phyloP scores from a whole-genome alignment of 345 rosid genomes.

The Mangifera indica region DNA sequence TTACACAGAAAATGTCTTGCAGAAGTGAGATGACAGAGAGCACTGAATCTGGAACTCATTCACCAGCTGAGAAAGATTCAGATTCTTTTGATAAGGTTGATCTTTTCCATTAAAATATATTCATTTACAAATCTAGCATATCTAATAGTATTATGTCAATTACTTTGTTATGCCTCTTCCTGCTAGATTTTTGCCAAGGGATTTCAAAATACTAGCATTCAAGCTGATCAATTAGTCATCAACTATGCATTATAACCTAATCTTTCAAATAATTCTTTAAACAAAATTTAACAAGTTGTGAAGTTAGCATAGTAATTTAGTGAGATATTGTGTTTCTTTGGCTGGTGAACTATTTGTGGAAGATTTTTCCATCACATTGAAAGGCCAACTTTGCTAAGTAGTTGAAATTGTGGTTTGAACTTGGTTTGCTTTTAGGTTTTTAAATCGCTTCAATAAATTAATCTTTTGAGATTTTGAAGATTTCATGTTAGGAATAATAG shows the following conservation, averaged over 20 bases:
- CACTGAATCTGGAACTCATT: conserved; percentile 25
- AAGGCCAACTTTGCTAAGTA: background rate
- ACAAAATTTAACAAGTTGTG: background rate
- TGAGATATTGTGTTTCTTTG: background rate
- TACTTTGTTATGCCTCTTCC: too few relatives aligned
- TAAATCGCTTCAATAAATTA: too few relatives aligned
- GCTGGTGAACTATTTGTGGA: background rate
- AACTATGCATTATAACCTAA: background rate
- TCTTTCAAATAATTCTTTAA: background rate
- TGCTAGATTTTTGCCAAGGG: too few relatives aligned
- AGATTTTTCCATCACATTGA: background rate
- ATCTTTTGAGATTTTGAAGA: too few relatives aligned
- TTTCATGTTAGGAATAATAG: too few relatives aligned
- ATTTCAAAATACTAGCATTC: too few relatives aligned
- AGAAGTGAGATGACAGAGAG: conserved; percentile 51
- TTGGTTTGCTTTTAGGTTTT: background rate
- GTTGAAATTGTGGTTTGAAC: background rate
- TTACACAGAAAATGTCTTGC: conserved; percentile 33
- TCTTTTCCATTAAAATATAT: conserved; percentile 2
- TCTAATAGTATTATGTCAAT: background rate
- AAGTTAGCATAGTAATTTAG: background rate
- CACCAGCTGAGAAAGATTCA: conserved; percentile 38
- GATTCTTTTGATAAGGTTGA: conserved; percentile 85
- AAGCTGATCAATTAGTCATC: too few relatives aligned
- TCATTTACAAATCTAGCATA: background rate